Evolutionary conservation across 129 eudicot genomes (phyloP).

Genomic region (Flaveria bidentis): DNA sequence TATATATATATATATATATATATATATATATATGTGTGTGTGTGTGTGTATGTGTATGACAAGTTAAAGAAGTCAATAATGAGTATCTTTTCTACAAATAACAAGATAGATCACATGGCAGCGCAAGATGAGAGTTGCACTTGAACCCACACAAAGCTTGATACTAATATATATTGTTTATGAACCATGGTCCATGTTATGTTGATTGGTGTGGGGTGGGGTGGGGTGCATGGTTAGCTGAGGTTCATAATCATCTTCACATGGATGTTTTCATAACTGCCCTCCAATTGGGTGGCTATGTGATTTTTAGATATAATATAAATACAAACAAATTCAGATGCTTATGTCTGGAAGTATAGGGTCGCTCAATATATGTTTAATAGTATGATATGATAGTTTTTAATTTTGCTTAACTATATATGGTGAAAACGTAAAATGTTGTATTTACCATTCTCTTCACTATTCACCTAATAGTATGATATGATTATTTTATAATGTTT

Average conservation of each 20-base stretch:
- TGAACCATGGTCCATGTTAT: constrained; percentile 31
- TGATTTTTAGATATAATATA: background rate
- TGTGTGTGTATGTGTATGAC: background rate
- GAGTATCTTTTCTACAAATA: constrained; percentile 16
- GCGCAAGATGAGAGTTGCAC: constrained; percentile 26
- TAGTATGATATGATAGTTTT: background rate
- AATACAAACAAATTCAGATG: background rate
- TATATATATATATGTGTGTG: background rate
- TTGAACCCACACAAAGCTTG: constrained; percentile 19
- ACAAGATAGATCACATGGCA: constrained; percentile 28
- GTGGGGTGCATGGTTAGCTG: constrained; percentile 35
- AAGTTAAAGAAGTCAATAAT: constrained; percentile 5
- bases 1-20: too few relatives aligned
- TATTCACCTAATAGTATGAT: background rate
- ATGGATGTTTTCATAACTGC: constrained; percentile 36
- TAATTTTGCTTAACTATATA: background rate
- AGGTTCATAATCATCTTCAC: constrained; percentile 31
- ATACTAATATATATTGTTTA: background rate
- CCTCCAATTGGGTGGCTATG: constrained; percentile 31
- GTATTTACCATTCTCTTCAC: background rate
- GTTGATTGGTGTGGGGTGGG: constrained; percentile 19
- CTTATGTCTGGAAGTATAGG: constrained; percentile 3
- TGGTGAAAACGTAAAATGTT: background rate
- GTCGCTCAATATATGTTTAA: background rate
- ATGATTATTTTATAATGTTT: too few relatives aligned